Evolutionary conservation across 2,329 filamentous ascomycete species (phyloP), one percentile per base, ranked within the genome.

Genomic region (Alternaria triticimaculans): DNA sequence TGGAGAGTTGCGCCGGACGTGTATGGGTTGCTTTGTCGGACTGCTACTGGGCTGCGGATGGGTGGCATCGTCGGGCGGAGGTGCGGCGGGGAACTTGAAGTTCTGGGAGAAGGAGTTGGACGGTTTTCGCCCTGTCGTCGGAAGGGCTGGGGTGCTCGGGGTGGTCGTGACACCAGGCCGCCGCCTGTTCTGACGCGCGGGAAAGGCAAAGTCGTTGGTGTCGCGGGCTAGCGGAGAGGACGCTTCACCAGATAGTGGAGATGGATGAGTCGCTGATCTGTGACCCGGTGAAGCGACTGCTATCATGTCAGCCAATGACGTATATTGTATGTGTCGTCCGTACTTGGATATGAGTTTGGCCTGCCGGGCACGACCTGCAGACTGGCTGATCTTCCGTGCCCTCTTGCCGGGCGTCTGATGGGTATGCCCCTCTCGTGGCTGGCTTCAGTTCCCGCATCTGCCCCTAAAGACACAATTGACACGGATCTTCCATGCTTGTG

Each of bases 371-470:
- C 77, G 69, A 95, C 90, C 78, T 97, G 94, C 63, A 97, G 82
- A 82, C 94, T 97, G 23, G 92, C 88, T 41, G 93, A 93, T 56
- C 94, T 87, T 51, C 86, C 88, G 83, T 97, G 94, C 5, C 90
- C 87, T 71, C 88, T 88, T 18, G 75, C 76, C 20, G 88, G 86
- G 56, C 88, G 85, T 55, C 76, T 75, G 10, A 74, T 70, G 4
- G 71, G 63, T 33, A 67, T 60, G 25, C 69, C 63, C 15, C 74
- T 64, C 21, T 78, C 72, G 55, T 76, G 70, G 54, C 71, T 76
- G 23, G 63, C 67, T 41, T 78, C 78, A 1, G 72, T 74, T 15
- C 76, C 74, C 2, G 72, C 72, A 65, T 85, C 82, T 30, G 82
- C 83, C 8, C 82, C 82, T 54, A 85, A 65, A 11, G 83, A 85